These are phyloP conservation scores for Serendipita sp. DNA, from an alignment of 768 basidiomycete genomes.

Conservation along the genomic window DNA sequence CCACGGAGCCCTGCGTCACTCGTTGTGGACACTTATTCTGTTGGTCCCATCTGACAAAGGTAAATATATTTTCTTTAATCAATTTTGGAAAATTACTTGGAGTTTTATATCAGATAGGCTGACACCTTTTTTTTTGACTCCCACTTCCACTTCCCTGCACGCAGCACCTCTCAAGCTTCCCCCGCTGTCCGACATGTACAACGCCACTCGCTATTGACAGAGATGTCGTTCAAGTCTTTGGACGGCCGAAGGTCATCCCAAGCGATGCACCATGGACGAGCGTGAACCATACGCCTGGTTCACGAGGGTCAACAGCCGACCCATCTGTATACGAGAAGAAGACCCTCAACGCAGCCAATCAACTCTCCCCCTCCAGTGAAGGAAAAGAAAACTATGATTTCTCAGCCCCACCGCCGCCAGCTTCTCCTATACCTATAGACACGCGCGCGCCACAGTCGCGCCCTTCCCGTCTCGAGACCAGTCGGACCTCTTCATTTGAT, in stretches of 20 bases:
- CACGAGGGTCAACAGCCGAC: background rate
- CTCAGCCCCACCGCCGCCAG: background rate
- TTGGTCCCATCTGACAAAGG: conserved; percentile 1
- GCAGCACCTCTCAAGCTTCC: background rate
- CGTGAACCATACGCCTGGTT: conserved; percentile 3
- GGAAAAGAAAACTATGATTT: background rate
- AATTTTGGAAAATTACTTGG: background rate
- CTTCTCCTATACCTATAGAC: background rate
- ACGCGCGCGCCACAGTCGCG: background rate
- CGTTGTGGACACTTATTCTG: conserved; percentile 5
- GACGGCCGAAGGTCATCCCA: conserved; percentile 1
- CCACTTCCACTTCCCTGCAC: background rate
- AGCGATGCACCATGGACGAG: conserved; percentile 4
- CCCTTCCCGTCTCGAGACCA: background rate
- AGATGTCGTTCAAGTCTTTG: conserved; percentile 6
- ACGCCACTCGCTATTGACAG: conserved; percentile 3
- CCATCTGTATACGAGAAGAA: background rate
- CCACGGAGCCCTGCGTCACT: conserved; percentile 3
- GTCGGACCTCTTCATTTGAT: background rate
- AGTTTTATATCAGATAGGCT: background rate
- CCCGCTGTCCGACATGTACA: background rate
- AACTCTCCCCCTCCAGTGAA: background rate
- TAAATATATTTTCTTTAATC: background rate
- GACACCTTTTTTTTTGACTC: background rate
- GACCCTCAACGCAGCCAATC: background rate